Conservation (phyloP, 2,329 filamentous ascomycete genomes). For the Pyrenochaeta sp. region DNA sequence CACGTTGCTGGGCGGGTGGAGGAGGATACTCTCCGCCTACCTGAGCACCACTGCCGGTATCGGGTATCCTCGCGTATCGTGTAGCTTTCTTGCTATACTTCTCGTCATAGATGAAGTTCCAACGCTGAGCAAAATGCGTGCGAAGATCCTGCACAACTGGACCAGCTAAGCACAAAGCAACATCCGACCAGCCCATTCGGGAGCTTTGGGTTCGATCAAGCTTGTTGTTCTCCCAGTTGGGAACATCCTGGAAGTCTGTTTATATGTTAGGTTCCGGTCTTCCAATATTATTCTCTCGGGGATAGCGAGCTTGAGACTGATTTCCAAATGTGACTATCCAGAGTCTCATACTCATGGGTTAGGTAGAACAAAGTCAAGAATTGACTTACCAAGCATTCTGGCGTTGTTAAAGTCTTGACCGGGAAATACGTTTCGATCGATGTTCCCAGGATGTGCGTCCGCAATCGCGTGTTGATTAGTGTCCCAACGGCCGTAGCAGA, state of each 20-base stretch:
- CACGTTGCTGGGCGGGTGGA: constrained; percentile 44
- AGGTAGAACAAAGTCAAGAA: neutral
- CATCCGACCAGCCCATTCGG: constrained; percentile 92
- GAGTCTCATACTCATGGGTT: no score
- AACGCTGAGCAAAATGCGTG: constrained; percentile 82
- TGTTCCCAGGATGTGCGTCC: constrained; percentile 79
- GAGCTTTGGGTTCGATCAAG: constrained; percentile 80
- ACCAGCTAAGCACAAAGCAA: constrained; percentile 78
- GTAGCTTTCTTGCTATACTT: constrained; percentile 73
- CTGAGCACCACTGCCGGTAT: constrained; percentile 39
- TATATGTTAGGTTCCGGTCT: constrained; percentile 19
- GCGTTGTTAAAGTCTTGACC: constrained; percentile 96
- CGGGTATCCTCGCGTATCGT: constrained; percentile 53
- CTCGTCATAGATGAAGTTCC: constrained; percentile 88
- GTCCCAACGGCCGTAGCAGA: constrained; percentile 87
- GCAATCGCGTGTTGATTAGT: constrained; percentile 86
- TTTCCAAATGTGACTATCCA: no score
- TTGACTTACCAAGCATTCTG: constrained; percentile 69
- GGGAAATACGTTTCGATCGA: constrained; percentile 80
- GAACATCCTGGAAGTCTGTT: constrained; percentile 73
- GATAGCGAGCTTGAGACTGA: no score
- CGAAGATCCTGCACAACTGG: constrained; percentile 77
- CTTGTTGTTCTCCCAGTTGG: constrained; percentile 85
- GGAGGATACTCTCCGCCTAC: constrained; percentile 53
- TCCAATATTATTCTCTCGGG: no score